Percentiles rank a stretch among this genome's conserved stretches.
phyloP scores from a whole-genome alignment of 805 yeast species.

The Naumovozyma castellii region DNA sequence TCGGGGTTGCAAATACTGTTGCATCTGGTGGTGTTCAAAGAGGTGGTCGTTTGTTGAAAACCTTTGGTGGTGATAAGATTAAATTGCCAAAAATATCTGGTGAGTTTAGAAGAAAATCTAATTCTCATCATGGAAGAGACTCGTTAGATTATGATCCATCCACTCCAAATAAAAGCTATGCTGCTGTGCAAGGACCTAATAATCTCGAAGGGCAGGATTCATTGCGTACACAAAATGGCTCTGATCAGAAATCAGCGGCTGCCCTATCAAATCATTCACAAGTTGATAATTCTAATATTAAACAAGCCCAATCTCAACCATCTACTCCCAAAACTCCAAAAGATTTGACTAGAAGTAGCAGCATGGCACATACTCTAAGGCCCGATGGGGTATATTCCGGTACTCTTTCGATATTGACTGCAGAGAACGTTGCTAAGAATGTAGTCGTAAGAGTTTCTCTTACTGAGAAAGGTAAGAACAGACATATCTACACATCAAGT shows the following conservation, averaged over 20 bases:
- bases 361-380: conserved; percentile 24
- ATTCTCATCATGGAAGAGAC: background rate
- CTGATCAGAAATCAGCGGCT: conserved; percentile 1
- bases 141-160: conserved; percentile 20
- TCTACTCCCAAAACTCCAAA: conserved; percentile 1
- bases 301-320: conserved; percentile 2
- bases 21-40: conserved; percentile 40
- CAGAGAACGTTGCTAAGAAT: conserved; percentile 34
- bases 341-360: conserved; percentile 13
- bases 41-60: conserved; percentile 37
- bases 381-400: conserved; percentile 38
- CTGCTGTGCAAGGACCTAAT: conserved; percentile 12
- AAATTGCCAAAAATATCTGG: conserved; percentile 6
- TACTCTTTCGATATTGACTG: conserved; percentile 41
- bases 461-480: conserved; percentile 37
- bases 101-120: conserved; percentile 3
- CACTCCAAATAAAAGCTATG: conserved; percentile 24
- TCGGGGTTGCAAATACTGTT: conserved; percentile 34
- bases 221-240: background rate
- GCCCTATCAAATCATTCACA: background rate
- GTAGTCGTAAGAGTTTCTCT: conserved; percentile 47
- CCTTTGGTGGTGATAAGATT: conserved; percentile 25
- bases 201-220: conserved; percentile 1
- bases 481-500: conserved; percentile 59
- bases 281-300: conserved; percentile 13